Percentiles rank a stretch among this genome's conserved stretches.
These are phyloP conservation scores for Linnemannia exigua DNA, from an alignment of 192 early-diverging fungal genomes.

Conservation along the genomic window DNA sequence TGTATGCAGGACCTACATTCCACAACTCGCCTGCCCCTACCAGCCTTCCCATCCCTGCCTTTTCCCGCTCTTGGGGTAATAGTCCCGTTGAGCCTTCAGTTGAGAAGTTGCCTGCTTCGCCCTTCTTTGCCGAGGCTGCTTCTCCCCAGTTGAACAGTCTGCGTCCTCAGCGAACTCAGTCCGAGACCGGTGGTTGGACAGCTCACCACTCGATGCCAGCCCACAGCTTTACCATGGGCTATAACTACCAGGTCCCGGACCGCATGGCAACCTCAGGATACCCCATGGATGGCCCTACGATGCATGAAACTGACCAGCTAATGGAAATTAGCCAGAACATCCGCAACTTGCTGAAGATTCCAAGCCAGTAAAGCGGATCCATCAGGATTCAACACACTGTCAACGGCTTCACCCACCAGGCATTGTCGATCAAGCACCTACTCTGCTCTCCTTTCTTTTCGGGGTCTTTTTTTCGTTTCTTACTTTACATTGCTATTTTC, in stretches of 20 bases:
- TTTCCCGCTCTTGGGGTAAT: constrained; percentile 21
- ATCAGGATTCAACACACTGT: not conserved
- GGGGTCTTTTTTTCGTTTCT: not conserved
- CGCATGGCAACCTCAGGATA: constrained; percentile 58
- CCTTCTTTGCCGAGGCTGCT: constrained; percentile 37
- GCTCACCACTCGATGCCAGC: constrained; percentile 25
- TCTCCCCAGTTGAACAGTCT: constrained; percentile 41
- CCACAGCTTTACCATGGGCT: not conserved
- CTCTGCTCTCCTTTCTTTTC: not conserved
- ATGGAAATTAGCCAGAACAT: constrained; percentile 63
- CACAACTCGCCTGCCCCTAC: constrained; percentile 69
- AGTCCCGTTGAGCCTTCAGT: constrained; percentile 13
- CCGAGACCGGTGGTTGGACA: constrained; percentile 28
- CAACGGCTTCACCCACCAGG: not conserved
- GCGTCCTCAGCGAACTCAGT: constrained; percentile 32
- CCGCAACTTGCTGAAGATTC: constrained; percentile 63
- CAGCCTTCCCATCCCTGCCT: constrained; percentile 65
- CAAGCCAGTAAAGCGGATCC: constrained; percentile 33
- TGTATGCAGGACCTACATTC: constrained; percentile 70
- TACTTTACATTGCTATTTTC: not conserved
- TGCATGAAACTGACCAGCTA: constrained; percentile 24
- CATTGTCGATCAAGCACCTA: not conserved
- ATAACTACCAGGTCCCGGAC: constrained; percentile 39
- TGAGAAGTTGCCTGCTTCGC: constrained; percentile 9
- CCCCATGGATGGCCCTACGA: constrained; percentile 17